Evolutionary conservation across 2,329 filamentous ascomycete genomes (phyloP), one percentile per base, ranked within the genome.

Genomic region (Bimuria novae-zelandiae): DNA sequence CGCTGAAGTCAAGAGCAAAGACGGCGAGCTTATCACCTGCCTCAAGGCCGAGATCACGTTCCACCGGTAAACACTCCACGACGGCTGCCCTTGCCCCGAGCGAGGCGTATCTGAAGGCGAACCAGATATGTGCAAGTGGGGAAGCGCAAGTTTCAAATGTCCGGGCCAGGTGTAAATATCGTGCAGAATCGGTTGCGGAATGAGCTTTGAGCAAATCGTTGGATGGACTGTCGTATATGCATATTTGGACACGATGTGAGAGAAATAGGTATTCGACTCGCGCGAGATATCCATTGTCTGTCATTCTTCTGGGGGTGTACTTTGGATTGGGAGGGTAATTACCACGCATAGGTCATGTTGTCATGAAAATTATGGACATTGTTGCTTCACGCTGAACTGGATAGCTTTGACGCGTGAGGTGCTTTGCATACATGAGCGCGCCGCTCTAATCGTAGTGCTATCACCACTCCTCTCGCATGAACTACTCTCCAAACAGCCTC

Each of bases 21-120:
- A 95, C 46, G 80, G 84, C 52, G 80, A 86, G 60, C 86, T 85
- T 69, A 89, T 99, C 60, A 96, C 92, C 55, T 99, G 94, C 77
- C 81, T 99, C 69, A 87, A 88, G 51, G 92, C 92, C 19, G 83
- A 80, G 6, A 85, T 94, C 53, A 70, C 76, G 39, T 93, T 94
- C 64, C 63, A 69, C 55, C 69, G 70, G 70, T 73, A 73, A 73
- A 58, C 54, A 51, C 49, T 55, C 55, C 51, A 51, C 41, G 47
- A 48, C 54, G 50, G 44, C 42, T n/a, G 49, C 33, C 53, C 21
- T 36, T 25, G 49, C 50, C 29, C 21, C 50, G 50, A 51, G 17
- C 32, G 32, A 39, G 39, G 19, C 7, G 51, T 59, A 53, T 61
- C 54, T 64, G 55, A 65, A 48, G 49, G 36, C 30, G 29, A 47